phyloP scores from a whole-genome alignment of 345 rosid genomes.

The Noccaea caerulescens region DNA sequence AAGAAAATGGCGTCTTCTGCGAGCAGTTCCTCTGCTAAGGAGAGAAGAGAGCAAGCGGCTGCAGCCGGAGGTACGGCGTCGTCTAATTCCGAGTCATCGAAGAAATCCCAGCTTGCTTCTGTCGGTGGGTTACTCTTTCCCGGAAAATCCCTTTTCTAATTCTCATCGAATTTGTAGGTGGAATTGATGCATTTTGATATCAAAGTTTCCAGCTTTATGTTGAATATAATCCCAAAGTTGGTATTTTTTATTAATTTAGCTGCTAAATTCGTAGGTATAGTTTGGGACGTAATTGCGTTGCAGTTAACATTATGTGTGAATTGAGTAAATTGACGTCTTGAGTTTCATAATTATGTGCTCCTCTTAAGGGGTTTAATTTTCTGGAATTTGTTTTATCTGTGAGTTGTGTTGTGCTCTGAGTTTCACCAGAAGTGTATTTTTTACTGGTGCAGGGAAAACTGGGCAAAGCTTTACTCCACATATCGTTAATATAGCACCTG shows the following conservation, averaged over 20 bases:
- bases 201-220: conserved; percentile 24
- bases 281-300: conserved; percentile 11
- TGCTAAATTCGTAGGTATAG: background rate
- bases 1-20: conserved; percentile 73
- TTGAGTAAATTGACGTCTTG: background rate
- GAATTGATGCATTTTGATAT: background rate
- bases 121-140: conserved; percentile 46
- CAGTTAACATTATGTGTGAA: background rate
- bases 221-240: background rate
- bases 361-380: background rate
- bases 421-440: background rate
- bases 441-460: conserved; percentile 56
- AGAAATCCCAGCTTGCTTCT: conserved; percentile 52
- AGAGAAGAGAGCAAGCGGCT: conserved; percentile 50
- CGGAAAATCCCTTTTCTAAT: background rate
- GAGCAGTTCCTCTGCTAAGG: conserved; percentile 47
- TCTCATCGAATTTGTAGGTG: background rate
- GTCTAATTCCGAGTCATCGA: conserved; percentile 46
- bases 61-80: conserved; percentile 28
- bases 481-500: conserved; percentile 73
- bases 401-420: conserved; percentile 7
- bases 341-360: conserved; percentile 1
- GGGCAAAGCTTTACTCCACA: conserved; percentile 86
- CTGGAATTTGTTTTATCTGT: background rate
- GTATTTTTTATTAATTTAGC: background rate